Evolutionary conservation across 2,329 filamentous ascomycete species (phyloP).

Genomic region (Botryotinia narcissicola): DNA sequence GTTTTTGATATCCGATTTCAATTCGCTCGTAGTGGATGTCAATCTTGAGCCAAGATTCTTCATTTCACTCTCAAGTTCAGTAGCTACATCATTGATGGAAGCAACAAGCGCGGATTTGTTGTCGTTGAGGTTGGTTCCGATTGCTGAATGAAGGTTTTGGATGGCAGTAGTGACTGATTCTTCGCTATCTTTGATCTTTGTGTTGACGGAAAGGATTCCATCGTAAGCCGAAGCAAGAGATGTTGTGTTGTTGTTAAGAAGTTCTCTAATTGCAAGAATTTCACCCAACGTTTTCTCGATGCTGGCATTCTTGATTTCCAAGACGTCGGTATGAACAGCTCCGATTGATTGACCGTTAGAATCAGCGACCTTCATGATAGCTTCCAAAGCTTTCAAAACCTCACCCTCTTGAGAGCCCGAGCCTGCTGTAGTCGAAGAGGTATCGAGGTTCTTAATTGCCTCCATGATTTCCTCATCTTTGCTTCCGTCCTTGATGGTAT

Average conservation of each 20-base stretch:
- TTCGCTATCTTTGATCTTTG: slow-evolving; percentile 22
- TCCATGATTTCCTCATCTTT: slow-evolving; percentile 18
- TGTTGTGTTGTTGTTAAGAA: slow-evolving; percentile 15
- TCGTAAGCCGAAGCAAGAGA: slow-evolving; percentile 22
- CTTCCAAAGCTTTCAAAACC: slow-evolving; percentile 1
- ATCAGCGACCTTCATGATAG: slow-evolving; percentile 2
- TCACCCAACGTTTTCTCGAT: neutral
- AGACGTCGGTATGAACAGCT: slow-evolving; percentile 3
- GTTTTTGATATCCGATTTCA: slow-evolving; percentile 22
- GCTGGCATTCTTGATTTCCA: slow-evolving; percentile 18
- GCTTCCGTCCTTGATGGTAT: slow-evolving; percentile 7
- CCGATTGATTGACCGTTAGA: slow-evolving; percentile 9
- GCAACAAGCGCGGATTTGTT: slow-evolving; percentile 17
- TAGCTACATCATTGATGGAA: slow-evolving; percentile 19
- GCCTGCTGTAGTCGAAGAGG: neutral
- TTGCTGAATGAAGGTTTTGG: slow-evolving; percentile 19
- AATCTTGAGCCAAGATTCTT: slow-evolving; percentile 20
- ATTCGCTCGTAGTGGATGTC: slow-evolving; percentile 18
- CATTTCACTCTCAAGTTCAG: slow-evolving; percentile 24
- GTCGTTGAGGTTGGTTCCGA: slow-evolving; percentile 20
- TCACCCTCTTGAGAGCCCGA: neutral
- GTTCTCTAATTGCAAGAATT: slow-evolving; percentile 6
- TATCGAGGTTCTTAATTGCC: slow-evolving; percentile 9
- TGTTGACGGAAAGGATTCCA: slow-evolving; percentile 20
- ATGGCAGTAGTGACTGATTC: slow-evolving; percentile 21